phyloP scores from a whole-genome alignment of 106 monocot species.

The Amphibolis antarctica region DNA sequence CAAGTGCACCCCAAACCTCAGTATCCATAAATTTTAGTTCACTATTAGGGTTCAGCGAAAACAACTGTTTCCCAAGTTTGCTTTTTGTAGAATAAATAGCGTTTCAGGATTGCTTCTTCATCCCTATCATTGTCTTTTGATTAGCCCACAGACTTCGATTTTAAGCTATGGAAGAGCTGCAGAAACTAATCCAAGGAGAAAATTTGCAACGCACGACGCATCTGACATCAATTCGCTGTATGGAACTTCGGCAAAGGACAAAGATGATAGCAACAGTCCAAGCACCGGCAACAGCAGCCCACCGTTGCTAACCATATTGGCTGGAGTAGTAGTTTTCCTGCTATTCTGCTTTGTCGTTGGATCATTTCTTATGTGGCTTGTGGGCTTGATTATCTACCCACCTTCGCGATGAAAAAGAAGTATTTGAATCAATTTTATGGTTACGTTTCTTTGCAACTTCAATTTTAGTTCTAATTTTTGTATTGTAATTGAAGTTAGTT shows the following conservation, averaged over 20 bases:
- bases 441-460: no score
- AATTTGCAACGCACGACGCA: not conserved
- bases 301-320: conserved; percentile 54
- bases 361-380: conserved; percentile 40
- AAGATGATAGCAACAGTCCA: conserved; percentile 10
- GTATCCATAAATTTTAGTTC: no score
- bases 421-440: not conserved
- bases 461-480: no score
- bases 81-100: no score
- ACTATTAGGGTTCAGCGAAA: no score
- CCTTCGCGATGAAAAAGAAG: conserved; percentile 22
- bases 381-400: conserved; percentile 39
- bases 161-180: not conserved
- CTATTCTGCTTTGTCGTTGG: conserved; percentile 38
- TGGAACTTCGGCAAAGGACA: conserved; percentile 4
- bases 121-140: no score
- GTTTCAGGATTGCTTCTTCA: no score
- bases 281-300: conserved; percentile 24
- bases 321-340: conserved; percentile 51
- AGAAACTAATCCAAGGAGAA: not conserved
- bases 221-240: conserved; percentile 12
- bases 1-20: no score
- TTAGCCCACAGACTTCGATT: not conserved
- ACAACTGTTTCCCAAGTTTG: no score
- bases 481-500: no score